These are phyloP conservation scores for Ceratobasidium sp. DNA, from an alignment of 1,284 basidiomycete species.

Conservation along the genomic window DNA sequence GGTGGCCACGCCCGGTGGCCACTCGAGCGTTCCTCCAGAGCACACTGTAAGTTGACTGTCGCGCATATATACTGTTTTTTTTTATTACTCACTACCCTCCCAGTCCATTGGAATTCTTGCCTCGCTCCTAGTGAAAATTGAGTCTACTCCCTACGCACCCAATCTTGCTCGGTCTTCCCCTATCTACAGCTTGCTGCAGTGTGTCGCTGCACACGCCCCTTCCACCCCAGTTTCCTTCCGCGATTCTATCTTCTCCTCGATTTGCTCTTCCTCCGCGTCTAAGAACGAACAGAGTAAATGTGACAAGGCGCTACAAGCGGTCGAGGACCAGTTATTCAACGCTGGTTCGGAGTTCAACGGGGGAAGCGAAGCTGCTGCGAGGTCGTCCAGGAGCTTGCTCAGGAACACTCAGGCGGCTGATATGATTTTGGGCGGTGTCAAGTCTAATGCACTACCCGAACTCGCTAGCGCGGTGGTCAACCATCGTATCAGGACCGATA, in stretches of 20 bases:
- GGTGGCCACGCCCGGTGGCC: constrained; percentile 49
- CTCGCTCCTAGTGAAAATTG: constrained; percentile 64
- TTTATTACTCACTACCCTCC: background rate
- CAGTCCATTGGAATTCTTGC: constrained; percentile 68
- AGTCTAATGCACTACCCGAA: constrained; percentile 72
- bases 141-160: constrained; percentile 61
- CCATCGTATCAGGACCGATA: constrained; percentile 66
- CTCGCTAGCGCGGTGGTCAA: constrained; percentile 66
- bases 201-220: constrained; percentile 61
- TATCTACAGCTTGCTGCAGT: constrained; percentile 57
- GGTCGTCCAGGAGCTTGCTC: constrained; percentile 58
- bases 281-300: constrained; percentile 49
- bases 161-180: constrained; percentile 57
- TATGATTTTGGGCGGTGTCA: constrained; percentile 72
- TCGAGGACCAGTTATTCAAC: constrained; percentile 59
- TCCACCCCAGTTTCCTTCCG: constrained; percentile 58
- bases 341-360: constrained; percentile 49
- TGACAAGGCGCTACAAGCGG: constrained; percentile 56
- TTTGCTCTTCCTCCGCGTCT: constrained; percentile 2
- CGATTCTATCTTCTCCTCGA: constrained; percentile 46
- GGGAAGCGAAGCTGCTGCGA: constrained; percentile 8
- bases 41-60: constrained; percentile 33
- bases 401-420: constrained; percentile 78
- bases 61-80: background rate
- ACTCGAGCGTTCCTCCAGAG: constrained; percentile 48